These are phyloP conservation scores for Cephaloascus fragrans DNA, from an alignment of 805 yeast genomes.

Conservation along the genomic window DNA sequence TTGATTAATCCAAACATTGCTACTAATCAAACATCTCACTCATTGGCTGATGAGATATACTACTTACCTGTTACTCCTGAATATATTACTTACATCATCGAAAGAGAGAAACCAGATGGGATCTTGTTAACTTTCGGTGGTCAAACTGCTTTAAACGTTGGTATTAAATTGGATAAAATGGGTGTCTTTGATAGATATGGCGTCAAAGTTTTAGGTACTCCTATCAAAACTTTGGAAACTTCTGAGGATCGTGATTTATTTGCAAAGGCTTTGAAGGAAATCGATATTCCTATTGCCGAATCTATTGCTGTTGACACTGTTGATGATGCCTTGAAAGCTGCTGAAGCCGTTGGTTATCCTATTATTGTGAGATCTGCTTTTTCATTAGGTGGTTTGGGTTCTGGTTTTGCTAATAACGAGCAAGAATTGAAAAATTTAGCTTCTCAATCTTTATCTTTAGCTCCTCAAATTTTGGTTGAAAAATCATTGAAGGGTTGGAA, in stretches of 20 bases:
- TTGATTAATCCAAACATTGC: slow-evolving; percentile 94
- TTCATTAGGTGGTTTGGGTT: slow-evolving; percentile 95
- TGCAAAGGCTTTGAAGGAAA: slow-evolving; percentile 91
- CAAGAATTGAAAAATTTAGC: slow-evolving; percentile 81
- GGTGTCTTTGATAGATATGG: slow-evolving; percentile 87
- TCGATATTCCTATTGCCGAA: slow-evolving; percentile 92
- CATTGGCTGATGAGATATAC: slow-evolving; percentile 91
- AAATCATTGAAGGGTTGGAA: slow-evolving; percentile 98
- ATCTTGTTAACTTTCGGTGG: slow-evolving; percentile 96
- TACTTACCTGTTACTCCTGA: slow-evolving; percentile 96
- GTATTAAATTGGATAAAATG: slow-evolving; percentile 89
- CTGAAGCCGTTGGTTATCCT: slow-evolving; percentile 82
- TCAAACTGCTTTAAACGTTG: slow-evolving; percentile 94
- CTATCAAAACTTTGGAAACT: slow-evolving; percentile 89
- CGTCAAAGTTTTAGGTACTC: slow-evolving; percentile 95
- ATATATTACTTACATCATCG: slow-evolving; percentile 89
- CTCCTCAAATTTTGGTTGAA: slow-evolving; percentile 95
- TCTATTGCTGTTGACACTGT: slow-evolving; percentile 91
- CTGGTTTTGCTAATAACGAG: slow-evolving; percentile 86
- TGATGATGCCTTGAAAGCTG: slow-evolving; percentile 90
- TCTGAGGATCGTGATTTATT: slow-evolving; percentile 97
- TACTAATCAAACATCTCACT: slow-evolving; percentile 92
- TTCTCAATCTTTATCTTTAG: slow-evolving; percentile 76
- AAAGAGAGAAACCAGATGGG: slow-evolving; percentile 95
- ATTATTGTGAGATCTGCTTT: slow-evolving; percentile 96